Evolutionary conservation across 192 early-diverging fungal genomes (phyloP).

Genomic region (Funneliformis mosseae): DNA sequence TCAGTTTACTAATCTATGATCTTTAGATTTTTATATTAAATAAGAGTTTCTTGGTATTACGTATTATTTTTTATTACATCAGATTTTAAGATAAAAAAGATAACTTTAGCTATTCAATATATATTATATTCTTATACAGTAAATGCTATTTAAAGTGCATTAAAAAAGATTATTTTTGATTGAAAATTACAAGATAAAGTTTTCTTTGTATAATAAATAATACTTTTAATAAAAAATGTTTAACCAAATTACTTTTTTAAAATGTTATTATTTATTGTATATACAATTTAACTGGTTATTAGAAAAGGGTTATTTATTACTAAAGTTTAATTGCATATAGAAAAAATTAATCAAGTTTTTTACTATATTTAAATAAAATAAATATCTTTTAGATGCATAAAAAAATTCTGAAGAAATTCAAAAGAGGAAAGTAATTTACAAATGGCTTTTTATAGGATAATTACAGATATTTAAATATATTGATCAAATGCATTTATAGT

Average conservation of each 20-base stretch:
- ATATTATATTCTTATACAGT: not conserved
- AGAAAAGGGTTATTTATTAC: not conserved
- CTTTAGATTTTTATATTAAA: no score
- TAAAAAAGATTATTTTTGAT: not conserved
- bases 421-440: no score
- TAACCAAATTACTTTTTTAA: not conserved
- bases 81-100: not conserved
- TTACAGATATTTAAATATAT: no score
- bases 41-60: no score
- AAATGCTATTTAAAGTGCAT: not conserved
- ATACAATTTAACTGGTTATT: not conserved
- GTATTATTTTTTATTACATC: no score
- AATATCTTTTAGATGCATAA: no score
- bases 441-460: no score
- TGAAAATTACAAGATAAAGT: not conserved
- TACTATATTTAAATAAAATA: not conserved
- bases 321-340: no score
- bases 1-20: no score
- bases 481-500: no score
- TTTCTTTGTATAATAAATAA: not conserved
- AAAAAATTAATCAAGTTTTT: slow-evolving; percentile 4
- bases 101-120: not conserved
- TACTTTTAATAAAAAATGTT: not conserved
- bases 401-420: no score
- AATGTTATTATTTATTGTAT: not conserved